Conservation (phyloP, 306 rosid species). For the Astragalus glycyphyllos region DNA sequence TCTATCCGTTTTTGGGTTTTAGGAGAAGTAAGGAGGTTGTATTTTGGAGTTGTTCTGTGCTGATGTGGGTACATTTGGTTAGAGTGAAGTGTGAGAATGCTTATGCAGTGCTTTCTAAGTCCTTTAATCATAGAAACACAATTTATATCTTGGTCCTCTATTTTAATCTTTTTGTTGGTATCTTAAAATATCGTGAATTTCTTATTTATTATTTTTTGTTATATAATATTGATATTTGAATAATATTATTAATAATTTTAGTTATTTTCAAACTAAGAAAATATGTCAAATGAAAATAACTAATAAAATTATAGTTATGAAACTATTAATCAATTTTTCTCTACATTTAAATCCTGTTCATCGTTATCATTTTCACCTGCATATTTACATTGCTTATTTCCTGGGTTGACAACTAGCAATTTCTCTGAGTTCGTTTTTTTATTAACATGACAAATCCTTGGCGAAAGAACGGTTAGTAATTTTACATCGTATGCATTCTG, state of each 20-base stretch:
- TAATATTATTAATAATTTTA: no score
- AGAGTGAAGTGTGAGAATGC: neutral
- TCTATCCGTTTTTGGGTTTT: no score
- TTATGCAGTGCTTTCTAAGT: no score
- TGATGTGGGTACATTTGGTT: neutral
- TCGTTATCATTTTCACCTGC: slow-evolving; percentile 8
- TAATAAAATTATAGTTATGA: no score
- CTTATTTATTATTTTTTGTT: neutral
- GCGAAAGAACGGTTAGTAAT: slow-evolving; percentile 1
- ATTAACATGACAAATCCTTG: slow-evolving; percentile 1
- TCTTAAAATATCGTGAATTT: neutral
- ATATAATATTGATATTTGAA: no score
- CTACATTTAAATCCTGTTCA: neutral
- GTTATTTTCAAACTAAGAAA: neutral
- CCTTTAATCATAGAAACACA: no score
- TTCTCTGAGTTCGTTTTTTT: slow-evolving; percentile 30
- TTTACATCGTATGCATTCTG: neutral
- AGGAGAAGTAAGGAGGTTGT: no score
- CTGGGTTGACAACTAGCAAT: neutral
- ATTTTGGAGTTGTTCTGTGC: no score
- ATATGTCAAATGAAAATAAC: neutral
- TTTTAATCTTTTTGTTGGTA: no score
- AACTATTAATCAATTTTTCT: no score
- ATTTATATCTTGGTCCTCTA: neutral
- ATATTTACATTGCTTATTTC: neutral